A percentile compares a stretch with the other conserved stretches of the same genome.
Evolutionary conservation across 148 eudicot species (phyloP).

Genomic region (Rhododendron vialii): DNA sequence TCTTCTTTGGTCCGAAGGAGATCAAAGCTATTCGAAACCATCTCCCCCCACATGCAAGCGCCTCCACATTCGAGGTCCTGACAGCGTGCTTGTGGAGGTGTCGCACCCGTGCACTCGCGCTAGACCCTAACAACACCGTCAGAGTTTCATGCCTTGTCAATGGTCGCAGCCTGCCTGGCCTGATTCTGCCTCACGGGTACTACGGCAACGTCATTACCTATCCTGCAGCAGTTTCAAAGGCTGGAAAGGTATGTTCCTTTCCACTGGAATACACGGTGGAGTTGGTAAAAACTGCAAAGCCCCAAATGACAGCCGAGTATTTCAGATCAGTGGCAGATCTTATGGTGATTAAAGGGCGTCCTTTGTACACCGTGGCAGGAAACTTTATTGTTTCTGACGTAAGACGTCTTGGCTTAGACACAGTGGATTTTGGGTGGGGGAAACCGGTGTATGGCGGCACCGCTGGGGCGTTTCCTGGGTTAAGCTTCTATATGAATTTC

Average conservation of each 20-base stretch:
- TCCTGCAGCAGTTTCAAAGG: slow-evolving; percentile 8
- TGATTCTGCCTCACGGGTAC: neutral
- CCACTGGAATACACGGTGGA: no score
- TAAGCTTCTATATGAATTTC: no score
- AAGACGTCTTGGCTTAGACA: no score
- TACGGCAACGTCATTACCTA: slow-evolving; percentile 18
- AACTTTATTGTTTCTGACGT: no score
- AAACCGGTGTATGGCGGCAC: no score
- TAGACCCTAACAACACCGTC: neutral
- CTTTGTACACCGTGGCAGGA: no score
- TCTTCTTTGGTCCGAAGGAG: neutral
- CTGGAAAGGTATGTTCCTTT: neutral
- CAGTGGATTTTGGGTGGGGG: no score
- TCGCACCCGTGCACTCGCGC: slow-evolving; percentile 16
- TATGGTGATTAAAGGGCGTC: no score
- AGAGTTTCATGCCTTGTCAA: slow-evolving; percentile 16
- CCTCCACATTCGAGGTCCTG: slow-evolving; percentile 17
- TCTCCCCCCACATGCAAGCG: neutral
- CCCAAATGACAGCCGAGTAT: no score
- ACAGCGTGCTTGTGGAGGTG: slow-evolving; percentile 23
- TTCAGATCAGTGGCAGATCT: no score
- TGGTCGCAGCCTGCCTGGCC: neutral
- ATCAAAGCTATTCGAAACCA: neutral
- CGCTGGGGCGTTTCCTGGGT: no score
- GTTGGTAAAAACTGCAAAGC: no score